Evolutionary conservation across 805 yeast species (phyloP).

Genomic region (Teunomyces stri): DNA sequence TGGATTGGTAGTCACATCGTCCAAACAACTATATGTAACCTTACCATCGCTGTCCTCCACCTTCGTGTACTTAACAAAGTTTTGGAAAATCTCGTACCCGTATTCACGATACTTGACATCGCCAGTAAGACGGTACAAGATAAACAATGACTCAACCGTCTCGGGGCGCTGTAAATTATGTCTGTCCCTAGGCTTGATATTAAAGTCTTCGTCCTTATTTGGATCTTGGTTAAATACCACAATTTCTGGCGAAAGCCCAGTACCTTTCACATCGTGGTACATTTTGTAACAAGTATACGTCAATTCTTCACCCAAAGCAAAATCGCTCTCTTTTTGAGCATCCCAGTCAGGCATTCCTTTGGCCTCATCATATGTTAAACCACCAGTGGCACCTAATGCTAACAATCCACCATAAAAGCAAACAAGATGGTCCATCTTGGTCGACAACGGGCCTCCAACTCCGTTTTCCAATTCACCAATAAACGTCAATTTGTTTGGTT

Average conservation of each 20-base stretch:
- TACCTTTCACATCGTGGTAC: conserved; percentile 61
- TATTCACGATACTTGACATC: conserved; percentile 80
- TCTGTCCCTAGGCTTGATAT: conserved; percentile 65
- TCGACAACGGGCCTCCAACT: conserved; percentile 52
- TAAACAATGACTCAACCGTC: conserved; percentile 84
- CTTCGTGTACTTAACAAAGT: conserved; percentile 59
- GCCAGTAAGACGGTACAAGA: conserved; percentile 74
- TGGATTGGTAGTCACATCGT: conserved; percentile 59
- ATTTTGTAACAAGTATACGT: conserved; percentile 80
- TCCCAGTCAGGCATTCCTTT: conserved; percentile 57
- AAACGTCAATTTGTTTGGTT: conserved; percentile 61
- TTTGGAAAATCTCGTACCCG: conserved; percentile 84
- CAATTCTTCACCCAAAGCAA: conserved; percentile 68
- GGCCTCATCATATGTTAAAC: conserved; percentile 56
- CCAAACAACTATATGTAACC: conserved; percentile 57
- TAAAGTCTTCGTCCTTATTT: conserved; percentile 51
- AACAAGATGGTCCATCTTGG: conserved; percentile 90
- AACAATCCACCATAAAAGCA: conserved; percentile 89
- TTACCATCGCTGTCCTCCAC: conserved; percentile 43
- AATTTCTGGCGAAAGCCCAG: conserved; percentile 88
- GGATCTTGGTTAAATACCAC: conserved; percentile 71
- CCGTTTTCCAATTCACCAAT: conserved; percentile 80
- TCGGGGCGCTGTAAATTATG: conserved; percentile 93
- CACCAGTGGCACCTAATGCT: conserved; percentile 87
- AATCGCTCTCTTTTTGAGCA: conserved; percentile 55